Base-by-base conservation (phyloP, 768 basidiomycete genomes). In the Crepidotus variabilis region DNA sequence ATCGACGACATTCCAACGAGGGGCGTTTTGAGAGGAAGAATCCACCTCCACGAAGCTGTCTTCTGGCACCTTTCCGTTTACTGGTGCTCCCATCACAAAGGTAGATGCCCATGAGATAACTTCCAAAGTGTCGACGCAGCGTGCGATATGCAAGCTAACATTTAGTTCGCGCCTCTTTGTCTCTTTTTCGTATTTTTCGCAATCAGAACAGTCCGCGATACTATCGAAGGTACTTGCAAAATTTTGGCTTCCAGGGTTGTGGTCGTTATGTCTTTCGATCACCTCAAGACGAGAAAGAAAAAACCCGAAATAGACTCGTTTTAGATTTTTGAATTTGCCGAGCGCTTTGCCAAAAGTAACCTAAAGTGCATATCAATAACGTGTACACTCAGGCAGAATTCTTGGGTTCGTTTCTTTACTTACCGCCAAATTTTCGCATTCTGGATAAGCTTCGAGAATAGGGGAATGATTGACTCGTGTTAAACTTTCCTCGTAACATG, bases 401-500 rank as follows among this genome's bases (percentile, higher is more conserved):
- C 8, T 8, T 8, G 28, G 3, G 28, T 4, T 28, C 28, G 3
- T 28, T 28, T 28, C 4, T 28, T 28, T 8, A 72, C 85, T 67
- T 69, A 90, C 88, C 52, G 80, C 78, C 55, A 90, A 71, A 11
- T 69, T 66, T 47, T 69, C 61, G 7, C 71, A 74, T 23, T 75
- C 71, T 14, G 66, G 53, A 61, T 75, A 85, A 23, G 76, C 65
- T 16, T 80, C 78, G 6, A 82, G 82, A 54, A 90, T 73, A 0
- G 87, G 87, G 6, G 87, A 90, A 67, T 89, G 86, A 2, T 77
- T 57, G 22, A 77, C 75, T 50, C 76, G 73, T 8, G 71, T 75
- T 22, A 82, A 71, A 49, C 80, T 84, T 45, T 87, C 86, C 69
- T 84, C 83, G 57, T 83, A 83, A 65, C 88, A 90, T 47, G 65